Evolutionary conservation across 2,329 filamentous ascomycete species (phyloP), one percentile per base, ranked within the genome.

Genomic region (Corinectria fuckeliana): DNA sequence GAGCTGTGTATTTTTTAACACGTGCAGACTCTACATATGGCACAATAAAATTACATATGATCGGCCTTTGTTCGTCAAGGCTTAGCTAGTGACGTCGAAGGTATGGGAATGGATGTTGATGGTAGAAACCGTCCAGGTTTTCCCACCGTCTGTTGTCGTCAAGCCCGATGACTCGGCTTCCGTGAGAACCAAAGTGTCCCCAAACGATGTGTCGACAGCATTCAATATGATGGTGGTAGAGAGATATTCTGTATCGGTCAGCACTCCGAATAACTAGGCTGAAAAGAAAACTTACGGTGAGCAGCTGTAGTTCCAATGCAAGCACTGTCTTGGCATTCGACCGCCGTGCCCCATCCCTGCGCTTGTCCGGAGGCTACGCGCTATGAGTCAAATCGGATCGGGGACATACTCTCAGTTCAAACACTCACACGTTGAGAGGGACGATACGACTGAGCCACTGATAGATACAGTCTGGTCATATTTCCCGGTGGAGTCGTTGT

Each of bases 301-400:
- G 58, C 58, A 4, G 14, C 54, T 2, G 52, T 49, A 1, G 55
- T 56, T 7, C 61, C 61, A 7, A 62, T 49, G 13, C 63, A 65
- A 21, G 61, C 63, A 38, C 42, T 48, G n/a, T 65, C 63, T 23
- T 64, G 63, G 7, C 63, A 65, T 52, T 65, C 63, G 14, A 65
- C 63, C 1, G 63, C 63, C 0, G 61, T 65, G 7, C 63, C 62
- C 63, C 61, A 64, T 3, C 61, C 63, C 36, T 65, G 47, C 1
- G 63, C 63, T 16, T 44, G 30, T 1, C 61, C 63, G 20, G 61
- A 65, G 5, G 61, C 61, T 65, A 21, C 5, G 5, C 4, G 16
- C 28, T n/a, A 21, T 9, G 5, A 32, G 3, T 57, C 16, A 44
- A 18, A 2, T 11, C 5, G 2, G 9, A 1, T 2, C 3, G 21